Evolutionary conservation across 352 stramenopile genomes (phyloP).

Genomic region (Phytopythium ostracodes): DNA sequence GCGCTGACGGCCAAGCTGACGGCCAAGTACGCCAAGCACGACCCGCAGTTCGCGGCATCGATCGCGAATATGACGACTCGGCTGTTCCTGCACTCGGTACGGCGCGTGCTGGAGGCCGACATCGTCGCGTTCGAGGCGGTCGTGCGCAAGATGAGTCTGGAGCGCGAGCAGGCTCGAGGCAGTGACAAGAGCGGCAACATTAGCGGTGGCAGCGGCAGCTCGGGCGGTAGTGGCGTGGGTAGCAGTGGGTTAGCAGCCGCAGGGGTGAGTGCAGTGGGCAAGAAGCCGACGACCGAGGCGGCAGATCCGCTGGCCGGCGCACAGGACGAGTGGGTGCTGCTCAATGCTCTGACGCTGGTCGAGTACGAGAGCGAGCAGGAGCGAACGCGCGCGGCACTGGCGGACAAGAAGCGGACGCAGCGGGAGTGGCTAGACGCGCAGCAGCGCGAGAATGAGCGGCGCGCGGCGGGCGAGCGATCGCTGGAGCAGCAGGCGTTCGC

Average conservation of each 20-base stretch:
- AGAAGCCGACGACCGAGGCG: background rate
- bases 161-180: constrained; percentile 24
- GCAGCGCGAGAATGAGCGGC: constrained; percentile 37
- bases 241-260: constrained; percentile 6
- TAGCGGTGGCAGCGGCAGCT: background rate
- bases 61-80: constrained; percentile 52
- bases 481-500: constrained; percentile 30
- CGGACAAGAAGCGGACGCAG: constrained; percentile 59
- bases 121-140: constrained; percentile 57
- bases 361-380: constrained; percentile 63
- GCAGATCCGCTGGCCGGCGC: constrained; percentile 26
- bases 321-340: constrained; percentile 70
- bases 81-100: constrained; percentile 47
- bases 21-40: constrained; percentile 56
- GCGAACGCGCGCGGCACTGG: constrained; percentile 26
- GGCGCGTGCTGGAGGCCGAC: constrained; percentile 49
- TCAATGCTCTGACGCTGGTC: constrained; percentile 69
- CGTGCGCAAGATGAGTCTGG: constrained; percentile 61
- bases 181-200: background rate
- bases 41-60: constrained; percentile 44
- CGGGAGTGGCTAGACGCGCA: constrained; percentile 62
- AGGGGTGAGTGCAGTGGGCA: constrained; percentile 7
- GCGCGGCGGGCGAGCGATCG: constrained; percentile 26
- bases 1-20: constrained; percentile 43
- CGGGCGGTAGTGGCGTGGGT: constrained; percentile 1